Evolutionary conservation across 257 asterid species (phyloP), one percentile per base, ranked within the genome.

Genomic region (Phtheirospermum japonicum): DNA sequence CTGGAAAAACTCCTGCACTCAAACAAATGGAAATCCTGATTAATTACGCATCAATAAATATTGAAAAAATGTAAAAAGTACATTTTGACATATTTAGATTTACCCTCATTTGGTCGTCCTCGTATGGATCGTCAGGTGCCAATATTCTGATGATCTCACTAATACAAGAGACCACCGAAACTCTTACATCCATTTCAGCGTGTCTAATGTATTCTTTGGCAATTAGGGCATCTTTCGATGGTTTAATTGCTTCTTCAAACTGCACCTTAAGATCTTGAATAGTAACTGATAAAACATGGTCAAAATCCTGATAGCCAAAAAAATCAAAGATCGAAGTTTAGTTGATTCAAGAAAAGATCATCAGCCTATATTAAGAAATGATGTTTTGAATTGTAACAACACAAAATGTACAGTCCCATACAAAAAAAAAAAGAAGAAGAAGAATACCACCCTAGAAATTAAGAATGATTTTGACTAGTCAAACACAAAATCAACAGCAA

Each of bases 71-170:
- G 14, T 26, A 61, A 0, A 14, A 19, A 18, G 50, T 2, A 23
- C 61, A 63, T 57, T n/a, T 9, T 20, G 17, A 18, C 32, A 56
- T 42, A 17, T 40, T 39, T 14, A 6, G 57, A 63, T 19, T 49
- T 50, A 71, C 71, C 75, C 51, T 57, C 66, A 71, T 46, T 12
- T 57, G 66, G 40, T 17, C 57, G 6, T 63, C 70, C 16, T 33
- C 56, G 14, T 33, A 71, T 30, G 75, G 71, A 9, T 54, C 67
- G 9, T 49, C 48, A 7, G 75, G 63, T 50, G 76, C 71, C 28
- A 66, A 45, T 57, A 71, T 64, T 51, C 71, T 57, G 40, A 59
- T 28, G 51, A 71, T 64, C 67, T 57, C 58, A 50, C 50, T 9
- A 8, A 71, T 71, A 58, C 71, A 64, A 48, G 67, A 43, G 32